phyloP scores from a whole-genome alignment of 441 rosid genomes.

The Croton laevigatus region DNA sequence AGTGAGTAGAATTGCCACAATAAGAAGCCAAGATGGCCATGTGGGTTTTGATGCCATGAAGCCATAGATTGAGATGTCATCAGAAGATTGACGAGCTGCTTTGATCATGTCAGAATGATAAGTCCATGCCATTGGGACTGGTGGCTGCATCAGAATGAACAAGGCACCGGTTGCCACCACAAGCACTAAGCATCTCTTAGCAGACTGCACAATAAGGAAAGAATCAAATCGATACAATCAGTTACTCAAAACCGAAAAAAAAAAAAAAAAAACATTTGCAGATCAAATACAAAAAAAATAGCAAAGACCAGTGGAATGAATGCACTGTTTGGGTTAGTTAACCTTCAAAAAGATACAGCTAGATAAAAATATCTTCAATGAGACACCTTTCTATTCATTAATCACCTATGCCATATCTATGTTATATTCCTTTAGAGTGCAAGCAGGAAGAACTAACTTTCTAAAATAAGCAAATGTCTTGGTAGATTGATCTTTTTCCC shows the following conservation, averaged over 20 bases:
- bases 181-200: constrained; percentile 87
- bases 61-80: constrained; percentile 94
- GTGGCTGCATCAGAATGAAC: constrained; percentile 94
- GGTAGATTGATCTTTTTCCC: background rate
- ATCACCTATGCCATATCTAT: background rate
- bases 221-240: constrained; percentile 15
- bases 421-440: background rate
- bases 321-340: no score
- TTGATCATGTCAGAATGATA: constrained; percentile 76
- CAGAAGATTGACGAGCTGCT: constrained; percentile 90
- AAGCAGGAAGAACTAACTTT: constrained; percentile 8
- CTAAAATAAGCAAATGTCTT: constrained; percentile 7
- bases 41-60: constrained; percentile 91
- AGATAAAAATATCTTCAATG: background rate
- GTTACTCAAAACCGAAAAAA: no score
- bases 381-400: background rate
- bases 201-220: constrained; percentile 51
- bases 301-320: background rate
- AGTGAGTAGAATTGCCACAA: constrained; percentile 75
- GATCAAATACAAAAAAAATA: background rate
- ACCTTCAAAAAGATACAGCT: background rate
- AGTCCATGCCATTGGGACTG: constrained; percentile 88
- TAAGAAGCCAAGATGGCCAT: constrained; percentile 98
- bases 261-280: background rate
- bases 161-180: constrained; percentile 89